Percentiles rank a stretch among this genome's conserved stretches.
These are phyloP conservation scores for Podaxis sp. DNA, from an alignment of 768 basidiomycete genomes.

Conservation along the genomic window DNA sequence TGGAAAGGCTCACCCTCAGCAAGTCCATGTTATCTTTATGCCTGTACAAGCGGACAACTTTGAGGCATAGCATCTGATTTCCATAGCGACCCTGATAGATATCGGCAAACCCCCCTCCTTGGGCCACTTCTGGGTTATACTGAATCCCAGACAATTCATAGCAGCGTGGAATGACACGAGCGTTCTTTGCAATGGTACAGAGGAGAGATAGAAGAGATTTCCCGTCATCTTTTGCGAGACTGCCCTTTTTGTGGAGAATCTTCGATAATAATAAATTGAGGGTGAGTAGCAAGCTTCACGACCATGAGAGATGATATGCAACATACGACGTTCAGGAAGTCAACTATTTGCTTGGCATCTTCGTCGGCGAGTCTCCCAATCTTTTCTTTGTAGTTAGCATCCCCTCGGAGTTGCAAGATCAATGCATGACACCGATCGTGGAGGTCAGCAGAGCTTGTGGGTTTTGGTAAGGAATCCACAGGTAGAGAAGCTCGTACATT, in stretches of 20 bases:
- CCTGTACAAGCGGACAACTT: not conserved
- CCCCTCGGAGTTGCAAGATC: not conserved
- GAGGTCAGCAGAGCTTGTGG: not conserved
- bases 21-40: not conserved
- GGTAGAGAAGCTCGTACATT: too few relatives aligned
- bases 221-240: not conserved
- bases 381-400: not conserved
- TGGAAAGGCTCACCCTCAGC: not conserved
- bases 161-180: not conserved
- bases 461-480: not conserved
- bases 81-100: not conserved
- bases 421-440: not conserved
- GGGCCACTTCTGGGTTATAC: not conserved
- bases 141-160: not conserved
- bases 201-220: not conserved
- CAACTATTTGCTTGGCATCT: not conserved
- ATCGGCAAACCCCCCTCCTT: not conserved
- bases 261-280: not conserved
- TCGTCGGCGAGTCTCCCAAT: not conserved
- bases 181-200: not conserved
- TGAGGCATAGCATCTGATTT: not conserved
- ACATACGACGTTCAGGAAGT: not conserved
- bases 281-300: not conserved
- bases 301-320: too few relatives aligned
- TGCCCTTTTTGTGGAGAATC: not conserved